These are phyloP conservation scores for Anthracocystis panici-leucophaei DNA, from an alignment of 1,284 basidiomycete genomes.

Conservation along the genomic window DNA sequence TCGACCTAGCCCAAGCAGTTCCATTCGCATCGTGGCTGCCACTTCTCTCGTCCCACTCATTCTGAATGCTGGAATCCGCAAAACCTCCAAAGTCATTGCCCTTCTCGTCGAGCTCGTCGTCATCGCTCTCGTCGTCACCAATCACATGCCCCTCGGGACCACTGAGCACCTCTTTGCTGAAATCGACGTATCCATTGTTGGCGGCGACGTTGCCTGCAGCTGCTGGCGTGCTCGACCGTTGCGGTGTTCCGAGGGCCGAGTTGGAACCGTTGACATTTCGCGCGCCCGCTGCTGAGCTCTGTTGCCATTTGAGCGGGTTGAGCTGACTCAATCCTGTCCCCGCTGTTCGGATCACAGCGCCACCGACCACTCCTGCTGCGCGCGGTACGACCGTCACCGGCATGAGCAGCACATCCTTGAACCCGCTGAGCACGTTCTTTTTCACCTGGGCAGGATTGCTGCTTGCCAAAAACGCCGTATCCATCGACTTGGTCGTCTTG, in stretches of 20 bases:
- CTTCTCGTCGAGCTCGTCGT: slow-evolving; percentile 23
- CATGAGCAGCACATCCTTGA: slow-evolving; percentile 86
- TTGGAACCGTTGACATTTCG: slow-evolving; percentile 17
- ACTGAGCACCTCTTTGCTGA: slow-evolving; percentile 49
- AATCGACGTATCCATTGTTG: slow-evolving; percentile 57
- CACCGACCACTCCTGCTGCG: slow-evolving; percentile 76
- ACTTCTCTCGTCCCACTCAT: slow-evolving; percentile 47
- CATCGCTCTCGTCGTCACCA: slow-evolving; percentile 45
- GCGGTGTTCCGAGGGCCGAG: slow-evolving; percentile 19
- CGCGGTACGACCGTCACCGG: slow-evolving; percentile 96
- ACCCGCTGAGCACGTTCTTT: slow-evolving; percentile 89
- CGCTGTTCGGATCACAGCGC: slow-evolving; percentile 56
- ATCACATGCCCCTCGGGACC: slow-evolving; percentile 38
- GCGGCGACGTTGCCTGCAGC: slow-evolving; percentile 5
- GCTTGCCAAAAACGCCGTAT: slow-evolving; percentile 79
- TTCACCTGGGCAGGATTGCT: slow-evolving; percentile 92
- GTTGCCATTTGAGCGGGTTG: slow-evolving; percentile 60
- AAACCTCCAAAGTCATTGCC: slow-evolving; percentile 6
- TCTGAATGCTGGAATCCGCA: slow-evolving; percentile 2
- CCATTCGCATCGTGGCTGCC: slow-evolving; percentile 10
- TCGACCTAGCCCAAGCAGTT: slow-evolving; percentile 12
- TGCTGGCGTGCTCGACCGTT: slow-evolving; percentile 14
- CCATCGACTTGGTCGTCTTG: slow-evolving; percentile 43
- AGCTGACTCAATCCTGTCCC: slow-evolving; percentile 52
- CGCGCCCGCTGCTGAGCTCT: slow-evolving; percentile 12